Base-by-base conservation (phyloP, 2,329 filamentous ascomycete species). In the Paracorniculantispora psalliotae region DNA sequence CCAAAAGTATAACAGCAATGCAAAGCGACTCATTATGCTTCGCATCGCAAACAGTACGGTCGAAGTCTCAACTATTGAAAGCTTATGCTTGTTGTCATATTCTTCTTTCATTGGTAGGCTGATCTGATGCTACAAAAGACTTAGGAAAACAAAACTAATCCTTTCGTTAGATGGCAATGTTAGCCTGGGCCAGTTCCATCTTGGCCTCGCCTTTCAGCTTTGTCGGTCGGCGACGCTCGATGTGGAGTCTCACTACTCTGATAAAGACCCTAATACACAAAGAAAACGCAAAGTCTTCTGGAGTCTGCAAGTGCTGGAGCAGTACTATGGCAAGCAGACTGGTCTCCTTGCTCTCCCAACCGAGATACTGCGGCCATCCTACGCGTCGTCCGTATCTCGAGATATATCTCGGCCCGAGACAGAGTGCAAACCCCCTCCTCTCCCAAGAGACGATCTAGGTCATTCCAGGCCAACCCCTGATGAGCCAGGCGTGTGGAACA, bases 151-250 rank as follows among this genome's bases (percentile, higher is more conserved):
- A 41, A 53, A 25, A 15, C 37, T 67, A 57, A 66, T 39, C 9
- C 30, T n/a, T 1, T 2, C 37, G 9, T 1, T 49, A 81, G 79
- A 81, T 60, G 79, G 79, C 23, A 75, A 80, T 56, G 66, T 75
- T 9, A 75, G 77, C 30, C 72, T 80, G 0, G 79, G 79, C 15
- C 77, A 78, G 53, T 81, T 81, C 52, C 72, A 81, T 59, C 75
- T 81, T 0, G 78, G 78, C 9, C 73, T 81, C 12, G 77, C 76
- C 1, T 73, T 78, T 39, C 79, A 81, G 61, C 74, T 81, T 9
- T 81, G 78, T 61, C 76, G 77, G 9, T 78, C 79, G 0, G 79
- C 79, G 8, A 77, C 76, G 74, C 65, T 81, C 0, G 79, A 81
- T 57, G 63, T 77, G 0, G 72, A 75, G 47, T 71, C 73, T 0